phyloP scores from a whole-genome alignment of 1,284 basidiomycete genomes.

The Trichosporon ovoides region DNA sequence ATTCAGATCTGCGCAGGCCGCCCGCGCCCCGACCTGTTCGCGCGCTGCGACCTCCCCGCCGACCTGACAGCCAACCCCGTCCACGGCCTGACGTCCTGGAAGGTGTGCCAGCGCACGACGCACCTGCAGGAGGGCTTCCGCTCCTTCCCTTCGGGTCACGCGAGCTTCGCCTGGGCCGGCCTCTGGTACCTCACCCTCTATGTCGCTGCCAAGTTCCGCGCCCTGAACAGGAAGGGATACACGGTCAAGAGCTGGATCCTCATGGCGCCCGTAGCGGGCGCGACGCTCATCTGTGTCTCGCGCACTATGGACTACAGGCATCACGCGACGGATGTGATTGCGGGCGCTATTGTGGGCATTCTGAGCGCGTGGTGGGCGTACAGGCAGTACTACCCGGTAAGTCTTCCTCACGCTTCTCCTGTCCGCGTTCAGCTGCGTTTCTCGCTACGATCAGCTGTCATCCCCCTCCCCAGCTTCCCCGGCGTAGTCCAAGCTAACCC shows the following conservation, averaged over 20 bases:
- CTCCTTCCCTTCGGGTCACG: conserved; percentile 89
- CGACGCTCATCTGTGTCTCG: conserved; percentile 76
- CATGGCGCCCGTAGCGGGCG: conserved; percentile 68
- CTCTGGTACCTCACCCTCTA: conserved; percentile 52
- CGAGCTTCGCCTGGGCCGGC: conserved; percentile 55
- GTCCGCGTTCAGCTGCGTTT: too few species aligned
- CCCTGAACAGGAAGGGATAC: conserved; percentile 76
- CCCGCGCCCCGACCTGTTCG: conserved; percentile 77
- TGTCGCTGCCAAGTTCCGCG: conserved; percentile 60
- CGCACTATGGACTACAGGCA: conserved; percentile 62
- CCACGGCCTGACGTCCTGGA: conserved; percentile 67
- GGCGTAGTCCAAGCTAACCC: too few species aligned
- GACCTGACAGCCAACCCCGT: conserved; percentile 60
- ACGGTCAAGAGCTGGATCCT: conserved; percentile 82
- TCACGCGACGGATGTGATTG: conserved; percentile 43
- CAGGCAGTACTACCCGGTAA: conserved; percentile 46
- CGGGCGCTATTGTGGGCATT: conserved; percentile 39
- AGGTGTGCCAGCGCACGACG: conserved; percentile 71
- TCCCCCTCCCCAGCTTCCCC: too few species aligned
- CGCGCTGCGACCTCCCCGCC: conserved; percentile 68
- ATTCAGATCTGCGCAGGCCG: conserved; percentile 69
- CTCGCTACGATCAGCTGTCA: too few species aligned
- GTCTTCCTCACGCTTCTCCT: too few species aligned
- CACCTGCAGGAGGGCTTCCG: conserved; percentile 79
- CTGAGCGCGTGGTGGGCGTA: conserved; percentile 41